These are phyloP conservation scores for Golubevia pallescens DNA, from an alignment of 1,284 basidiomycete genomes.

Conservation along the genomic window DNA sequence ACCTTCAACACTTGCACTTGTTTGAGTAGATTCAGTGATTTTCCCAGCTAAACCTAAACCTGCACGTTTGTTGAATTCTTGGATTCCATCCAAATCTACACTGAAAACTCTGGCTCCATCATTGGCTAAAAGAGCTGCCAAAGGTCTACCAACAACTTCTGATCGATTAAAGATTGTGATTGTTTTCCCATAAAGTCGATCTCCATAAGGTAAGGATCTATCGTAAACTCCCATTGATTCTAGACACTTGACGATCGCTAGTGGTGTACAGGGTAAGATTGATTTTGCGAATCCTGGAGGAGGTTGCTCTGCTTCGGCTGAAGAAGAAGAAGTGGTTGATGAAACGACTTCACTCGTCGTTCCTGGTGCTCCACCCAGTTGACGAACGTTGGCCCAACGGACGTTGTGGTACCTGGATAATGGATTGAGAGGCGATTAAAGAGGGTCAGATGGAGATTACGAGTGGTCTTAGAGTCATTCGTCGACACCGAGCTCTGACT, in stretches of 20 bases:
- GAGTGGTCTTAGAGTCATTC: too few species aligned
- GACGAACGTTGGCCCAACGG: slow-evolving; percentile 53
- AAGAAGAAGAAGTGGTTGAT: background rate
- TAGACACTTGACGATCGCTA: slow-evolving; percentile 90
- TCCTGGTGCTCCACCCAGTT: slow-evolving; percentile 57
- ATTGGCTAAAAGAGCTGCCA: slow-evolving; percentile 90
- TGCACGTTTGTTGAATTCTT: slow-evolving; percentile 68
- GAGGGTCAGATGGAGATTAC: slow-evolving; percentile 3
- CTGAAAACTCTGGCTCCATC: slow-evolving; percentile 94
- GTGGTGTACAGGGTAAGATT: slow-evolving; percentile 93
- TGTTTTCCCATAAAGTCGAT: slow-evolving; percentile 89
- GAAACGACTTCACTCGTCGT: slow-evolving; percentile 21
- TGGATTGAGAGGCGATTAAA: background rate
- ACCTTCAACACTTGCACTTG: background rate
- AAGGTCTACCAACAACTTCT: slow-evolving; percentile 92
- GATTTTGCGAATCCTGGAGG: slow-evolving; percentile 86
- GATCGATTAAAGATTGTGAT: slow-evolving; percentile 94
- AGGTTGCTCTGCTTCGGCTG: slow-evolving; percentile 48
- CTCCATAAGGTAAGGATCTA: slow-evolving; percentile 85
- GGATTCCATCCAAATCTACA: slow-evolving; percentile 89
- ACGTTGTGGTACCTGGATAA: slow-evolving; percentile 52
- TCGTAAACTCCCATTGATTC: slow-evolving; percentile 93
- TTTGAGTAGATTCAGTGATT: too few species aligned
- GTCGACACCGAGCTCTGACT: background rate
- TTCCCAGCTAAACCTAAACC: slow-evolving; percentile 3